Evolutionary conservation across 2,329 filamentous ascomycete genomes (phyloP).

Genomic region (Ceratocystis destructans): DNA sequence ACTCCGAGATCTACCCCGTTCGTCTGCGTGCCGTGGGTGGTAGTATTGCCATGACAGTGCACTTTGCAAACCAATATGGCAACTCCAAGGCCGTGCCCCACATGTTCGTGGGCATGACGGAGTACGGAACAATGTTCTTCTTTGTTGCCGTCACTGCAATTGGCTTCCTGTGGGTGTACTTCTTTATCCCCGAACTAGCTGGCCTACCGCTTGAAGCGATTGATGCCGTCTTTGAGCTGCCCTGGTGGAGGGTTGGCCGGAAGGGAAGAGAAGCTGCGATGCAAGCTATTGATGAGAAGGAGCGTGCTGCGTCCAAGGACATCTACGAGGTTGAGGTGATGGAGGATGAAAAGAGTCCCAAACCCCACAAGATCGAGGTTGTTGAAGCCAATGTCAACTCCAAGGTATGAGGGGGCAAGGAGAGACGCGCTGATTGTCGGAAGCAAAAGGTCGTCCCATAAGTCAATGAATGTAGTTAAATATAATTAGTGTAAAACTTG

Average conservation of each 20-base stretch:
- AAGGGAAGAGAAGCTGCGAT: constrained; percentile 41
- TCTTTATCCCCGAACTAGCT: constrained; percentile 59
- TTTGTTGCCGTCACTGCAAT: constrained; percentile 55
- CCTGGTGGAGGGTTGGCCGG: constrained; percentile 60
- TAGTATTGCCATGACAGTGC: constrained; percentile 61
- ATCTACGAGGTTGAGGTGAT: constrained; percentile 10
- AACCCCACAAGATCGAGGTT: background rate
- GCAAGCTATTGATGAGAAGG: constrained; percentile 22
- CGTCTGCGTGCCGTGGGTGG: constrained; percentile 58
- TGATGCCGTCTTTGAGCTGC: constrained; percentile 56
- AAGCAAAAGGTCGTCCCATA: too few relatives aligned
- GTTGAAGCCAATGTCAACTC: background rate
- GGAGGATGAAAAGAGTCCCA: background rate
- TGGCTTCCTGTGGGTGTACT: constrained; percentile 56
- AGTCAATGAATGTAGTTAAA: too few relatives aligned
- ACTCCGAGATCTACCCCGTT: constrained; percentile 63
- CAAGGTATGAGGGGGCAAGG: background rate
- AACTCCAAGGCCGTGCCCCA: constrained; percentile 61
- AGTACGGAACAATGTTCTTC: constrained; percentile 63
- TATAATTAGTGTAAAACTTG: too few relatives aligned
- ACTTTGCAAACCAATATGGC: constrained; percentile 68
- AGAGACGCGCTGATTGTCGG: too few relatives aligned
- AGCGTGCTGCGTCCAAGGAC: background rate
- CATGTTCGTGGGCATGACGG: constrained; percentile 52
- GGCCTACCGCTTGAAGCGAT: constrained; percentile 55